These are phyloP conservation scores for Phoenix dactylifera DNA, from an alignment of 176 grass and related monocot species.

Conservation along the genomic window DNA sequence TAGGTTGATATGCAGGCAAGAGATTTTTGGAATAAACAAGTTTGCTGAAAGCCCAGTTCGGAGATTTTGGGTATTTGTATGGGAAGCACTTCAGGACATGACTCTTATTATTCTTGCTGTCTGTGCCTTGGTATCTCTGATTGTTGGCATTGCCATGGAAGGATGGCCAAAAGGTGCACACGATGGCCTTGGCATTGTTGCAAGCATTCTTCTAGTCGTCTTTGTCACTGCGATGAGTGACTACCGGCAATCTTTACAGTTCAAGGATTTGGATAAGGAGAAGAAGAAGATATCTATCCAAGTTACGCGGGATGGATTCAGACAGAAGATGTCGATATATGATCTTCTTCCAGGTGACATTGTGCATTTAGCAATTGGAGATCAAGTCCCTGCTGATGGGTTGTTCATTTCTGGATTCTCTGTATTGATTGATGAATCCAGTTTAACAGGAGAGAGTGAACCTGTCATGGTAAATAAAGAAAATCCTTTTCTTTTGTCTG, in stretches of 20 bases:
- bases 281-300: conserved; percentile 88
- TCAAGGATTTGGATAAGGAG: conserved; percentile 98
- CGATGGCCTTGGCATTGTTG: conserved; percentile 88
- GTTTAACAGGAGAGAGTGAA: conserved; percentile 91
- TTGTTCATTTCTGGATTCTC: conserved; percentile 89
- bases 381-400: conserved; percentile 94
- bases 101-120: conserved; percentile 81
- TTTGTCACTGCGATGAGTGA: conserved; percentile 92
- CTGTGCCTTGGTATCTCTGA: conserved; percentile 74
- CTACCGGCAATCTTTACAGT: conserved; percentile 87
- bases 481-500: conserved; percentile 83
- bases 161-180: conserved; percentile 96
- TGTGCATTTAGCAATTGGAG: conserved; percentile 86
- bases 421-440: conserved; percentile 88
- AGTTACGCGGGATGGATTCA: conserved; percentile 72
- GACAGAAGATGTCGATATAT: conserved; percentile 81
- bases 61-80: conserved; percentile 96
- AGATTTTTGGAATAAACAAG: conserved; percentile 81
- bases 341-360: conserved; percentile 92
- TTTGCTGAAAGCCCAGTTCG: conserved; percentile 66
- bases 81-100: conserved; percentile 87
- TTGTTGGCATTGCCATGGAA: conserved; percentile 78
- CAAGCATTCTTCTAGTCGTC: conserved; percentile 90
- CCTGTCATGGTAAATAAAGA: conserved; percentile 66
- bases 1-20: conserved; percentile 52